Evolutionary conservation across 352 stramenopile genomes (phyloP), one percentile per base, ranked within the genome.

Genomic region (Peronosclerospora sorghi): DNA sequence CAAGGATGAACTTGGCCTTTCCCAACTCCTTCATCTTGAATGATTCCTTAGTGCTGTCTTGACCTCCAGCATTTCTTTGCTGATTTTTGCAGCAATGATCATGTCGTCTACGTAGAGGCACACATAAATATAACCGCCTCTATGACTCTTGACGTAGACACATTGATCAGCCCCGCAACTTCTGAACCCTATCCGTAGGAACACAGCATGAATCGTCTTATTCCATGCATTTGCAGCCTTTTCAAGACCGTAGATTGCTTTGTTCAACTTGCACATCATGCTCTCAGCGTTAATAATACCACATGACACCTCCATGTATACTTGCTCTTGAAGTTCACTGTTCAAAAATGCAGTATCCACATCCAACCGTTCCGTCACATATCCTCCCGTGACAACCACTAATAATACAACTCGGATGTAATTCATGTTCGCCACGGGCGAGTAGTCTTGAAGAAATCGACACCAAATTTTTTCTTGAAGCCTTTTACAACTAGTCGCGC

Each of bases 181-280:
- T 4, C 18, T 4, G 8, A 57, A 63, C 1, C 35, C 48, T 10
- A 49, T 52, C 20, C 19, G 28, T 8, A 52, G 2, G 15, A 67
- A 53, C 1, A 54, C 41, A 6, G 0, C 0, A 24, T 54, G 32
- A 12, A 66, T 62, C 0, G 32, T 67, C 26, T 51, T 48, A 10
- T 60, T 44, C 54, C 44, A 68, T 15, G 45, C 58, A 8, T 20
- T 48, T 13, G 48, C 53, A 0, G 45, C 48, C 15, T 64, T 35
- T 28, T 54, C 51, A 2, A 55, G 18, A 0, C 52, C 57, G 24
- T 59, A 62, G 9, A 60, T 41, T 0, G 48, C 36, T 35, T 57
- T 54, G n/a, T 50, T 12, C 2, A 63, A 8, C 13, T 26, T 5
- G 19, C 35, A 56, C 26, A 56, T 18, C 14, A 41, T 26, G 27